These are phyloP conservation scores for Amanita rubescens DNA, from an alignment of 768 basidiomycete genomes.

Conservation along the genomic window DNA sequence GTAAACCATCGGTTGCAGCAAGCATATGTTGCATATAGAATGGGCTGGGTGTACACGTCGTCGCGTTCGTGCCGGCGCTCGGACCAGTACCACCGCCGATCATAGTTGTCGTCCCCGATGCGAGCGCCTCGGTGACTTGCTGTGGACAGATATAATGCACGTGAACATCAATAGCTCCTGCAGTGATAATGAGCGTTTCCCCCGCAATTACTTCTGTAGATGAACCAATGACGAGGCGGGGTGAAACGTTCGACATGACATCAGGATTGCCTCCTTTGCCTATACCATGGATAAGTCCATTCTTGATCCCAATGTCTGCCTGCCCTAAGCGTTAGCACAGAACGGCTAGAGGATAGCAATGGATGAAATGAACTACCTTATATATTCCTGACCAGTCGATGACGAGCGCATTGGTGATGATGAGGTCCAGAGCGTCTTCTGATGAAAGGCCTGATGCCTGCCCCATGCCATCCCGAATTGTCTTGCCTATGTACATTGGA, in stretches of 20 bases:
- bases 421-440: slow-evolving; percentile 71
- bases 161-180: slow-evolving; percentile 89
- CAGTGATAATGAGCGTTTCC: slow-evolving; percentile 89
- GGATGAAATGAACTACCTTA: slow-evolving; percentile 48
- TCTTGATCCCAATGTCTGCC: slow-evolving; percentile 93
- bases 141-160: slow-evolving; percentile 96
- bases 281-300: slow-evolving; percentile 75
- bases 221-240: slow-evolving; percentile 73
- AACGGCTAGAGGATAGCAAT: background rate
- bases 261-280: slow-evolving; percentile 99
- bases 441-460: slow-evolving; percentile 73
- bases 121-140: slow-evolving; percentile 79
- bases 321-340: slow-evolving; percentile 20
- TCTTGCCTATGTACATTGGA: slow-evolving; percentile 54
- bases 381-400: slow-evolving; percentile 94
- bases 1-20: slow-evolving; percentile 79
- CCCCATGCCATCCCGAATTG: slow-evolving; percentile 95
- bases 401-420: slow-evolving; percentile 93
- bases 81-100: slow-evolving; percentile 97
- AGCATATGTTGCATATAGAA: slow-evolving; percentile 92
- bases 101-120: slow-evolving; percentile 84
- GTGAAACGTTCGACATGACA: slow-evolving; percentile 74
- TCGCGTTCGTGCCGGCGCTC: slow-evolving; percentile 81
- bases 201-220: slow-evolving; percentile 95
- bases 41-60: slow-evolving; percentile 88